Evolutionary conservation across 2,329 filamentous ascomycete genomes (phyloP).

Genomic region (Volutella citrinella): DNA sequence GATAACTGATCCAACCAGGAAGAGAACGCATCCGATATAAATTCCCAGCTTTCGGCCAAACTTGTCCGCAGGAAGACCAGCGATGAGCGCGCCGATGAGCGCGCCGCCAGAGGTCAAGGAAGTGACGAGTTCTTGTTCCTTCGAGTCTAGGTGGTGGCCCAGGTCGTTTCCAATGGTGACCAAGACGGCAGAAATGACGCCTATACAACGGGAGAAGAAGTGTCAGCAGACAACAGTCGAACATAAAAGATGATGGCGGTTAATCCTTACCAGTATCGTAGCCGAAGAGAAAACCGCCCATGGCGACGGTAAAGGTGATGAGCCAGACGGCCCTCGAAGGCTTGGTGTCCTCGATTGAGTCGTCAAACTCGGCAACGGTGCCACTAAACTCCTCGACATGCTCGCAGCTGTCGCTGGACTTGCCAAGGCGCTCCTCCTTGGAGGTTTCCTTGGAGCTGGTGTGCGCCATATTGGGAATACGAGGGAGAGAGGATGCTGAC

Average conservation of each 20-base stretch:
- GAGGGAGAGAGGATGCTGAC: conserved; percentile 1
- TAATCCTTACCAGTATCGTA: conserved; percentile 50
- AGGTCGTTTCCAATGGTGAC: conserved; percentile 34
- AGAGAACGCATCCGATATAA: conserved; percentile 16
- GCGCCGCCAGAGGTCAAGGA: conserved; percentile 42
- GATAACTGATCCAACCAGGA: conserved; percentile 15
- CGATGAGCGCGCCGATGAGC: conserved; percentile 17
- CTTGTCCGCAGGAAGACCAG: conserved; percentile 16
- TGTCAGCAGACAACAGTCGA: too few relatives aligned
- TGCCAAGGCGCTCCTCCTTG: conserved; percentile 6
- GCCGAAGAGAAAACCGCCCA: conserved; percentile 30
- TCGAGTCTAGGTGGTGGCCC: conserved; percentile 8
- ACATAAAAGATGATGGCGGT: too few relatives aligned
- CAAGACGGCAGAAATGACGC: conserved; percentile 46
- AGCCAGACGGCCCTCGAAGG: conserved; percentile 24
- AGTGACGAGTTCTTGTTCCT: conserved; percentile 46
- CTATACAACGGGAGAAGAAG: too few relatives aligned
- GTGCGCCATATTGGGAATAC: conserved; percentile 4
- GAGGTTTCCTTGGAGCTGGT: conserved; percentile 9
- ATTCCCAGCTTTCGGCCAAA: conserved; percentile 17
- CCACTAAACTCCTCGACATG: conserved; percentile 8
- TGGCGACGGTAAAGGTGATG: conserved; percentile 24
- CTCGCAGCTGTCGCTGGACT: conserved; percentile 8
- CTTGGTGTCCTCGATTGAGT: conserved; percentile 24
- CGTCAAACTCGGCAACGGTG: conserved; percentile 14